Evolutionary conservation across 1,284 basidiomycete genomes (phyloP), one percentile per base, ranked within the genome.

Genomic region (Melampsora abietis-canadensis): DNA sequence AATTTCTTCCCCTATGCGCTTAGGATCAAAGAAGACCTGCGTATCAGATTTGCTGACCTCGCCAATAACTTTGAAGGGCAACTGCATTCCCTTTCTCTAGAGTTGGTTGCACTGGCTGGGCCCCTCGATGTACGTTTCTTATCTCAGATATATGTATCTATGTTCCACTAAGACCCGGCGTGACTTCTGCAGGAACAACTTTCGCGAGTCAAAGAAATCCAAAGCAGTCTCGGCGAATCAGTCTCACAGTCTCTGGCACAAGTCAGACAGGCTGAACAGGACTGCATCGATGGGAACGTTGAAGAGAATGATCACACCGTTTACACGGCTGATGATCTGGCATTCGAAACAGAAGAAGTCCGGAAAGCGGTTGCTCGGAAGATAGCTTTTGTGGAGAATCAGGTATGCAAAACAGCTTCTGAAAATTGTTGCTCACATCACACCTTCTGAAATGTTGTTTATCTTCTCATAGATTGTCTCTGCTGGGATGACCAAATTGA

Each of bases 271-370:
- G 89, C 87, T 0, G 92, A 95, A 79, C 85, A 86, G 10, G 90
- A 90, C 73, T 97, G 94, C 81, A 83, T 84, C 4, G 88, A 89
- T n/a, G 94, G 94, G 21, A 97, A 94, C 78, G 90, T 97, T 2
- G 95, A 97, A 80, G 95, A 97, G 82, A 97, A 97, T 81, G 94
- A 97, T 81, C 92, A 96, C 80, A 97, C 94, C 0, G 88, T 95
- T 17, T 91, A 94, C 80, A 94, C 91, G 0, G 87, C 87, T 77
- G 91, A 94, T 81, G 95, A 98, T 82, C 85, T 98, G 27, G 88
- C 89, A 76, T 96, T 94, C 78, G 95, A 98, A 83, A 85, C 94
- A 1, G 90, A 91, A 80, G 85, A 94, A 15, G 86, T 96, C 12
- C 86, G 88, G 66, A 90, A 90, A 77, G 90, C 88, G 59, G 87